Percentiles rank a stretch among this genome's conserved stretches.
Evolutionary conservation across 768 basidiomycete genomes (phyloP).

Genomic region (Trametes cubensis): DNA sequence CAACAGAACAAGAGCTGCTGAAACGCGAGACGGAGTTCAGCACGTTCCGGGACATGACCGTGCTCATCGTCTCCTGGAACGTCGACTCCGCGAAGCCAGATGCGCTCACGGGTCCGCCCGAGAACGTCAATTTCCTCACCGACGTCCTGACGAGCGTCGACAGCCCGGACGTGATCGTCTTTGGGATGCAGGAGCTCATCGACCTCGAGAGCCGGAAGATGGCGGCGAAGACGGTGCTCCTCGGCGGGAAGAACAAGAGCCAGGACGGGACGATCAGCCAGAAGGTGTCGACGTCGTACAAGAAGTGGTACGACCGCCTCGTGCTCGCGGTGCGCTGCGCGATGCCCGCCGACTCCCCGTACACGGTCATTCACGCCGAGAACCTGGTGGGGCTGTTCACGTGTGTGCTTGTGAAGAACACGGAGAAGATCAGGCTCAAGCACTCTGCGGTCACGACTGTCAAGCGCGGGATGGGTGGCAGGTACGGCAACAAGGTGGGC

Average conservation of each 20-base stretch:
- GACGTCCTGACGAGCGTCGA: slow-evolving; percentile 73
- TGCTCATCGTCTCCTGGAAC: slow-evolving; percentile 91
- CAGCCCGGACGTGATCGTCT: slow-evolving; percentile 84
- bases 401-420: slow-evolving; percentile 72
- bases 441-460: slow-evolving; percentile 78
- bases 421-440: slow-evolving; percentile 60
- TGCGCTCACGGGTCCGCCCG: slow-evolving; percentile 59
- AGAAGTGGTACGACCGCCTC: slow-evolving; percentile 85
- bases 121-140: slow-evolving; percentile 82
- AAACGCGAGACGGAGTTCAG: slow-evolving; percentile 79
- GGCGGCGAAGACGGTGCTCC: slow-evolving; percentile 87
- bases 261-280: slow-evolving; percentile 65
- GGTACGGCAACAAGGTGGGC: slow-evolving; percentile 93
- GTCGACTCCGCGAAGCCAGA: slow-evolving; percentile 87
- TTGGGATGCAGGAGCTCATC: slow-evolving; percentile 96
- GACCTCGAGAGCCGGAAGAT: slow-evolving; percentile 93
- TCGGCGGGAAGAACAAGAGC: slow-evolving; percentile 74
- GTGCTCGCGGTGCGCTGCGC: slow-evolving; percentile 68
- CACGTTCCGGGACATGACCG: slow-evolving; percentile 72
- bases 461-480: slow-evolving; percentile 90
- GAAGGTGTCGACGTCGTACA: slow-evolving; percentile 85
- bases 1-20: slow-evolving; percentile 70
- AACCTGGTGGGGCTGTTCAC: slow-evolving; percentile 89
- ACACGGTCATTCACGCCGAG: slow-evolving; percentile 82
- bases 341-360: slow-evolving; percentile 75